These are phyloP conservation scores for Tricholoma saponaceum DNA, from an alignment of 768 basidiomycete genomes.

Conservation along the genomic window DNA sequence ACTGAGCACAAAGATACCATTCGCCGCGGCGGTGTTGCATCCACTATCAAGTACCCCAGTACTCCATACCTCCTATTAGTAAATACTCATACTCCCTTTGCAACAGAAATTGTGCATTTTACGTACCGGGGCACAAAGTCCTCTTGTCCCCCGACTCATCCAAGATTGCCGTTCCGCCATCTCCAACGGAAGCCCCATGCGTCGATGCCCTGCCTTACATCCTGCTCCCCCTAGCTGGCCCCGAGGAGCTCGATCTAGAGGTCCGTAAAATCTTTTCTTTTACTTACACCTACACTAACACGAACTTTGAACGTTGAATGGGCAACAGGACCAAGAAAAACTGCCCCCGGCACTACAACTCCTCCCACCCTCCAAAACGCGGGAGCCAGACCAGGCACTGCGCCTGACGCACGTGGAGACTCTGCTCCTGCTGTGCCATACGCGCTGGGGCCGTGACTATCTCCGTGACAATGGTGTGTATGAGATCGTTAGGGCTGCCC, in stretches of 20 bases:
- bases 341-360: conserved; percentile 84
- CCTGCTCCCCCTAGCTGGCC: conserved; percentile 87
- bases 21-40: conserved; percentile 81
- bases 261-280: conserved; percentile 32
- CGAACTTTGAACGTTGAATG: neutral
- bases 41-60: conserved; percentile 71
- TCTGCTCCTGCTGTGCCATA: conserved; percentile 83
- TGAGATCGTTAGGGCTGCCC: conserved; percentile 73
- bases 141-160: conserved; percentile 65
- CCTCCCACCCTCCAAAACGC: conserved; percentile 76
- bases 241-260: conserved; percentile 93
- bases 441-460: conserved; percentile 82
- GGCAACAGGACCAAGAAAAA: conserved; percentile 75
- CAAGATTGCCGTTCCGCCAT: conserved; percentile 52
- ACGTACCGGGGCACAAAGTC: conserved; percentile 62
- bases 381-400: conserved; percentile 75
- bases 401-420: conserved; percentile 88
- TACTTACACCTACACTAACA: neutral
- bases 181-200: conserved; percentile 58
- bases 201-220: conserved; percentile 83
- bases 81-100: neutral
- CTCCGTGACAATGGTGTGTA: conserved; percentile 82
- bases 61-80: neutral
- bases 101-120: conserved; percentile 75
- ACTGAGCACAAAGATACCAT: conserved; percentile 89